Evolutionary conservation across 768 basidiomycete genomes (phyloP).

Genomic region (Astraeus odoratus): DNA sequence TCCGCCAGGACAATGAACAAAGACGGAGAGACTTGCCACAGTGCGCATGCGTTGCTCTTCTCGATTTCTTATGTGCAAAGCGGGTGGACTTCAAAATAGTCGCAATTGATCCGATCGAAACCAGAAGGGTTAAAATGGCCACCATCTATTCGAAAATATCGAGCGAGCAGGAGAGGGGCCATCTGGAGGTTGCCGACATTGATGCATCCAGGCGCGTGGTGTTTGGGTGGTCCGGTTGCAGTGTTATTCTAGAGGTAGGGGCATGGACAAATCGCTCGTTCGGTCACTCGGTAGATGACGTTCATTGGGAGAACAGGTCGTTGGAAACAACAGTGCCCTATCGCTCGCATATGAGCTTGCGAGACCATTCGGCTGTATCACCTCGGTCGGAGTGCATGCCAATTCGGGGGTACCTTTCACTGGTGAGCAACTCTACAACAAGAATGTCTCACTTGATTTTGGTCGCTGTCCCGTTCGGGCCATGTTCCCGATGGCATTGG

Average conservation of each 20-base stretch:
- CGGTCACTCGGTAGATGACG: not conserved
- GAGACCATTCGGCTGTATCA: slow-evolving; percentile 67
- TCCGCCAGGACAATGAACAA: not conserved
- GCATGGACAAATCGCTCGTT: not conserved
- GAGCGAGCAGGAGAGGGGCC: slow-evolving; percentile 34
- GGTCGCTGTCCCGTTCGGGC: slow-evolving; percentile 77
- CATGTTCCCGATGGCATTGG: slow-evolving; percentile 67
- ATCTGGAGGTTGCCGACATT: slow-evolving; percentile 44
- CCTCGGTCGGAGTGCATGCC: slow-evolving; percentile 70
- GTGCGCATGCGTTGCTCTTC: slow-evolving; percentile 58
- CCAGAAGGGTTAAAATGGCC: slow-evolving; percentile 52
- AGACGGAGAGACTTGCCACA: slow-evolving; percentile 9
- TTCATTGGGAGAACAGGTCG: slow-evolving; percentile 38
- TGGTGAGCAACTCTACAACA: slow-evolving; percentile 55
- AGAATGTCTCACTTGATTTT: slow-evolving; percentile 75
- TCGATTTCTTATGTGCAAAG: slow-evolving; percentile 49
- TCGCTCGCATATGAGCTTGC: slow-evolving; percentile 63
- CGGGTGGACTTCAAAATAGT: slow-evolving; percentile 48
- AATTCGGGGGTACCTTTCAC: slow-evolving; percentile 48
- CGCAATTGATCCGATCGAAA: slow-evolving; percentile 54
- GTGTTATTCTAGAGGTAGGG: slow-evolving; percentile 59
- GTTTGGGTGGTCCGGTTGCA: slow-evolving; percentile 56
- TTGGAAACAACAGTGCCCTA: slow-evolving; percentile 61
- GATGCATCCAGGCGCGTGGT: slow-evolving; percentile 46
- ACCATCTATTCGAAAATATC: slow-evolving; percentile 49